Evolutionary conservation across 495 filamentous ascomycete species (phyloP), one percentile per base, ranked within the genome.

Genomic region (Corynascus novoguineensis): DNA sequence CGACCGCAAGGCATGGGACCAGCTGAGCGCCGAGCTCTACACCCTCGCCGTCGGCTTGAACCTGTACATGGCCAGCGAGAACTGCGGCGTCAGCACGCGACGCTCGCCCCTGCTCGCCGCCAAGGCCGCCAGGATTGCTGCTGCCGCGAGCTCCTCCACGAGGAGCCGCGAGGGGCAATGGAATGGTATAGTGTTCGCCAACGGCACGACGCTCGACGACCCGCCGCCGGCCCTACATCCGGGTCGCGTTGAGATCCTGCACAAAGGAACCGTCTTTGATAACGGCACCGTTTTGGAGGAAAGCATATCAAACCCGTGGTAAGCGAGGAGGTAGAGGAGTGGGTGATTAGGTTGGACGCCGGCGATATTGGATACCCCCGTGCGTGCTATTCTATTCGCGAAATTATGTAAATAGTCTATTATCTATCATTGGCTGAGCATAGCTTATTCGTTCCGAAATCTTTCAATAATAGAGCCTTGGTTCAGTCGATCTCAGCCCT

Each of bases 11-110:
- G 52, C n/a, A 7, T 66, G 60, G 61, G 55, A 66, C 37, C 42
- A 27, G 42, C 40, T 66, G 29, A 64, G 64, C 52, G 64, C 64
- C 21, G 64, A 66, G 40, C 5, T 66, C 29, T 63, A 66, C 25
- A 59, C 61, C n/a, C 41, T 66, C 15, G 54, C 58, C 0, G 38
- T 66, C 5, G 64, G 64, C 3, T 9, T 66, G 51, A 66, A 66
- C 41, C 35, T 64, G 24, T 66, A 64, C 31, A 50, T 59, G 53
- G 53, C 55, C 9, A 64, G 64, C 40, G 58, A 66, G 59, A 66
- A 66, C 48, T 66, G 64, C 35, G 42, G 55, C n/a, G 50, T 66
- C 22, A 51, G 28, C 41, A 56, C 17, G 45, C 17, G 42, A n/a
- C 37, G 41, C 46, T 17, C 50, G 24, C 63, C 61, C 11, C 28